Evolutionary conservation across 2,329 filamentous ascomycete species (phyloP).

Genomic region (Scedosporium dehoogii): DNA sequence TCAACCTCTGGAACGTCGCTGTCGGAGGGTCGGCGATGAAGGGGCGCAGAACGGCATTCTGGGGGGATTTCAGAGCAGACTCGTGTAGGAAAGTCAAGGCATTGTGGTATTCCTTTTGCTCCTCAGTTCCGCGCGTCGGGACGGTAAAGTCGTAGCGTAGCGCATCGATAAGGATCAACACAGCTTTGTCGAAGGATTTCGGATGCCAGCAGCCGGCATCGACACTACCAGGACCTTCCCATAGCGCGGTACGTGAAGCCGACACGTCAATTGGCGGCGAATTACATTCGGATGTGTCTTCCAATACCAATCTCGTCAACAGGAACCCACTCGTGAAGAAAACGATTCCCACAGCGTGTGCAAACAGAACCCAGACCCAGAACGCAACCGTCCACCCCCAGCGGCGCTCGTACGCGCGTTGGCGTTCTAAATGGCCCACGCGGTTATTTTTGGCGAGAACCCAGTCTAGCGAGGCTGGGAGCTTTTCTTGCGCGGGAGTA

Average conservation of each 20-base stretch:
- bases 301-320: conserved; percentile 71
- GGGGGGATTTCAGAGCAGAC: conserved; percentile 60
- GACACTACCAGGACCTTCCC: conserved; percentile 31
- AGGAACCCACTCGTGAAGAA: conserved; percentile 95
- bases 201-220: conserved; percentile 87
- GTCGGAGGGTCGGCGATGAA: conserved; percentile 98
- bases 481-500: not conserved
- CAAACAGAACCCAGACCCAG: conserved; percentile 58
- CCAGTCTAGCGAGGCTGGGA: not conserved
- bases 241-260: conserved; percentile 12
- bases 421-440: not conserved
- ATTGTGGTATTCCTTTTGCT: conserved; percentile 61
- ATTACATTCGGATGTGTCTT: conserved; percentile 63
- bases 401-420: conserved; percentile 33
- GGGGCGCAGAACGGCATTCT: conserved; percentile 79
- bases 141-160: conserved; percentile 95
- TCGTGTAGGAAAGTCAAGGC: conserved; percentile 81
- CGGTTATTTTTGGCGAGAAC: conserved; percentile 2
- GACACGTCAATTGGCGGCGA: conserved; percentile 52
- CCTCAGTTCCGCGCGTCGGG: conserved; percentile 48
- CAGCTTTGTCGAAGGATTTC: conserved; percentile 83
- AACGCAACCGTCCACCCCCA: conserved; percentile 55
- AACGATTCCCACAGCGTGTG: conserved; percentile 74
- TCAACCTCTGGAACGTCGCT: conserved; percentile 81
- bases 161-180: conserved; percentile 86